Evolutionary conservation across 2,329 filamentous ascomycete species (phyloP).

Genomic region (Phaeosphaeriaceae sp.): DNA sequence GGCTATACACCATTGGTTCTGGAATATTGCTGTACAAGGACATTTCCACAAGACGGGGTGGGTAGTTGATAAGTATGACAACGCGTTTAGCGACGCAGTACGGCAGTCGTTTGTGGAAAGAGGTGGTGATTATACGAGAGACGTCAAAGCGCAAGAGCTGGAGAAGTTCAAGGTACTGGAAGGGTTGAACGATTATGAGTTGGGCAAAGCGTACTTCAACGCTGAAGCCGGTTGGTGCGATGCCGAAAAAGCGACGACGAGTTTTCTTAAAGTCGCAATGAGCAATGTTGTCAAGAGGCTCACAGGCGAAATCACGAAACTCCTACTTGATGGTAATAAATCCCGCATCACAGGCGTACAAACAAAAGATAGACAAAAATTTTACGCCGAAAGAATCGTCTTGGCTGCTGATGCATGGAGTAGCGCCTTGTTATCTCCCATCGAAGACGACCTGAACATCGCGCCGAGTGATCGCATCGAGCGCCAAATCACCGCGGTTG

Average conservation of each 20-base stretch:
- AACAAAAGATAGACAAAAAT: slow-evolving; percentile 54
- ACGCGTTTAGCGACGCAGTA: slow-evolving; percentile 58
- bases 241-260: slow-evolving; percentile 54
- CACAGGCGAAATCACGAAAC: slow-evolving; percentile 52
- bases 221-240: slow-evolving; percentile 62
- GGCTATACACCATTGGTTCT: slow-evolving; percentile 52
- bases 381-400: slow-evolving; percentile 61
- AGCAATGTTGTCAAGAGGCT: slow-evolving; percentile 55
- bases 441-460: slow-evolving; percentile 53
- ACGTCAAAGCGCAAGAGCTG: slow-evolving; percentile 45
- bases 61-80: slow-evolving; percentile 58
- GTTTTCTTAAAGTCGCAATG: slow-evolving; percentile 54
- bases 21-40: slow-evolving; percentile 30
- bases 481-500: slow-evolving; percentile 63
- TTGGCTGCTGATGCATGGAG: slow-evolving; percentile 65
- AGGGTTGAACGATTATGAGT: slow-evolving; percentile 25
- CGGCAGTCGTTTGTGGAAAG: slow-evolving; percentile 59
- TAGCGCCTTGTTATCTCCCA: slow-evolving; percentile 58
- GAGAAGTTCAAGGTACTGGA: slow-evolving; percentile 50
- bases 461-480: slow-evolving; percentile 56
- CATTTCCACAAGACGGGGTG: slow-evolving; percentile 66
- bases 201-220: slow-evolving; percentile 56
- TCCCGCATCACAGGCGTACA: slow-evolving; percentile 52
- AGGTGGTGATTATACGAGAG: slow-evolving; percentile 49
- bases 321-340: slow-evolving; percentile 50